These are phyloP conservation scores for Phoenix dactylifera DNA, from an alignment of 176 grass and related monocot genomes.

Conservation along the genomic window DNA sequence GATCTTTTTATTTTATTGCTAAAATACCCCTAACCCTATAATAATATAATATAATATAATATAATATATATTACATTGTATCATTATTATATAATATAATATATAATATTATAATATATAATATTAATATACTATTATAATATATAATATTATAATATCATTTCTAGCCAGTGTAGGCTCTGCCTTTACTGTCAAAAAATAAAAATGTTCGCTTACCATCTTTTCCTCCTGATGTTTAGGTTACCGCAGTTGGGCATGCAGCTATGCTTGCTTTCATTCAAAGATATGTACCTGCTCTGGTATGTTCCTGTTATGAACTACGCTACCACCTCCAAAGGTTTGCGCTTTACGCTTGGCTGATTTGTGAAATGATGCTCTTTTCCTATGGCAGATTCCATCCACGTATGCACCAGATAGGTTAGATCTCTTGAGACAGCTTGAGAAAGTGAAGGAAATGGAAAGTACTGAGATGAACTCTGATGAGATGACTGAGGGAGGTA, in stretches of 20 bases:
- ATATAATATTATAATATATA: too few relatives aligned
- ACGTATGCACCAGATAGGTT: constrained; percentile 95
- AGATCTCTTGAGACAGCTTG: constrained; percentile 89
- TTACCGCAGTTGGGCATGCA: constrained; percentile 97
- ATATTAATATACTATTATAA: too few relatives aligned
- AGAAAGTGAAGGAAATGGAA: constrained; percentile 90
- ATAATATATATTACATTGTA: too few relatives aligned
- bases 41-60: too few relatives aligned
- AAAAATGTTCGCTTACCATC: neutral
- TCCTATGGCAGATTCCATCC: constrained; percentile 65
- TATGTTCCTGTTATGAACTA: constrained; percentile 20
- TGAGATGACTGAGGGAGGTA: constrained; percentile 32
- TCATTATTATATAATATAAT: too few relatives aligned
- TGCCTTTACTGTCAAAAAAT: too few relatives aligned
- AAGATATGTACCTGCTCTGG: constrained; percentile 94
- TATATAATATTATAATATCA: too few relatives aligned
- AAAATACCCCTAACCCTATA: too few relatives aligned
- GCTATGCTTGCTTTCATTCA: constrained; percentile 98
- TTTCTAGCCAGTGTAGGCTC: too few relatives aligned
- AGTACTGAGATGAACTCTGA: constrained; percentile 28
- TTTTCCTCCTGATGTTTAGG: constrained; percentile 15
- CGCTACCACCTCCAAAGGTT: neutral
- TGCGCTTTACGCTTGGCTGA: neutral
- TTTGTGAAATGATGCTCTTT: neutral
- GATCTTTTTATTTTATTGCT: too few relatives aligned